Percentiles rank a stretch among this genome's conserved stretches.
Conservation (phyloP, 805 yeast genomes). For the Ogataea thermomethanolica region DNA sequence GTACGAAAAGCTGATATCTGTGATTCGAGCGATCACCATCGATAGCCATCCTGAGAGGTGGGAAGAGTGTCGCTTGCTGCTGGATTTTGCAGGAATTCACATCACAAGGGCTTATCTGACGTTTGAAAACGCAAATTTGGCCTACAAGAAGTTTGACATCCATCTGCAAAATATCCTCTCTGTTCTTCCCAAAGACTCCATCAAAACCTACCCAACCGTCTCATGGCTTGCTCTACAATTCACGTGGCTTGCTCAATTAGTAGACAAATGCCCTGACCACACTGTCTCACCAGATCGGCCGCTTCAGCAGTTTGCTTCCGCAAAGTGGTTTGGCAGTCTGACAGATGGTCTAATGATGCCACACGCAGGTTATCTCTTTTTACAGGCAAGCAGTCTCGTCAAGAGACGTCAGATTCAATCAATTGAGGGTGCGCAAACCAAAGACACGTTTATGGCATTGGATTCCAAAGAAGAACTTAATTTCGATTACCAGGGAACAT, state of each 20-base stretch:
- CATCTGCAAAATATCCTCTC: slow-evolving; percentile 55
- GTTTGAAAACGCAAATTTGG: slow-evolving; percentile 52
- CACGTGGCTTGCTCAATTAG: slow-evolving; percentile 60
- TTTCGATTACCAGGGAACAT: slow-evolving; percentile 19
- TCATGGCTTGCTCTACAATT: slow-evolving; percentile 65
- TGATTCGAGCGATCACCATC: slow-evolving; percentile 30
- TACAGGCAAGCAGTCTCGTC: slow-evolving; percentile 37
- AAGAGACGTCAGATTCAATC: slow-evolving; percentile 26
- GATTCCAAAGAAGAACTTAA: slow-evolving; percentile 21
- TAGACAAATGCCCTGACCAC: slow-evolving; percentile 44
- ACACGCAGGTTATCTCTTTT: slow-evolving; percentile 41
- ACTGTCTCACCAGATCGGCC: slow-evolving; percentile 37
- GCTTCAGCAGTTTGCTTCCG: slow-evolving; percentile 30
- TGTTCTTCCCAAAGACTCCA: slow-evolving; percentile 31
- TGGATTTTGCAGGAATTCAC: slow-evolving; percentile 62
- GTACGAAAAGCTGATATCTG: slow-evolving; percentile 46
- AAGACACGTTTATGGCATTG: slow-evolving; percentile 31
- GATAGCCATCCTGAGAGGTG: slow-evolving; percentile 31
- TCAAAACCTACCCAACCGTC: slow-evolving; percentile 29
- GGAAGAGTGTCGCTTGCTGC: slow-evolving; percentile 44
- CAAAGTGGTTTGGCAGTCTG: slow-evolving; percentile 22
- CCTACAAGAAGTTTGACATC: slow-evolving; percentile 59
- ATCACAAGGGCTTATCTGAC: slow-evolving; percentile 60
- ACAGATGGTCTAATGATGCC: slow-evolving; percentile 34
- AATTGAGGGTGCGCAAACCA: neutral